phyloP scores from a whole-genome alignment of 352 stramenopile genomes.

The Blastocystis sp. region DNA sequence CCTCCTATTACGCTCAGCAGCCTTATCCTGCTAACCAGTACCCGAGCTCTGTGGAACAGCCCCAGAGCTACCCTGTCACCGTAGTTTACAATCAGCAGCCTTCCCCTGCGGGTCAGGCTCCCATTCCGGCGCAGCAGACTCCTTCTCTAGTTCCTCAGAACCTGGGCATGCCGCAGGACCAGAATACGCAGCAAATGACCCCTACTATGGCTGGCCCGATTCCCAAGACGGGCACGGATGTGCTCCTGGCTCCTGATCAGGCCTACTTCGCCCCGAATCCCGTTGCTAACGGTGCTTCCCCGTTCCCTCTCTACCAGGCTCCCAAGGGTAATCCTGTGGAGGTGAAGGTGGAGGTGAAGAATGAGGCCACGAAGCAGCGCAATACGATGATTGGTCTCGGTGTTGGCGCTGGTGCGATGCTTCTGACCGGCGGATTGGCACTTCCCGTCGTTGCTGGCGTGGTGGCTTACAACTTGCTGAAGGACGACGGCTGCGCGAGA shows the following conservation, averaged over 20 bases:
- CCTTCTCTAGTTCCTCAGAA: too few relatives aligned
- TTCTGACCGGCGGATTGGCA: not conserved
- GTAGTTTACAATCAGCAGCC: too few relatives aligned
- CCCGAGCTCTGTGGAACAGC: too few relatives aligned
- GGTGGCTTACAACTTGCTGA: not conserved
- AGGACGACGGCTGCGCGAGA: not conserved
- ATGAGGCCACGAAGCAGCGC: not conserved
- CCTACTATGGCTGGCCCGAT: too few relatives aligned
- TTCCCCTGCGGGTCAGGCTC: too few relatives aligned
- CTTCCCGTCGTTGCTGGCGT: conserved; percentile 14
- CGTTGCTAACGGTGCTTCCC: not conserved
- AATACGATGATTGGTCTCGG: not conserved
- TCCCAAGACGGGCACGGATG: not conserved
- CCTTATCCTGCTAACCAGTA: too few relatives aligned
- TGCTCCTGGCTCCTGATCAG: not conserved
- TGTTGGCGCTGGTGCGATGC: not conserved
- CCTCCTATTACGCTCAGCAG: too few relatives aligned
- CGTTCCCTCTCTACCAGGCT: not conserved
- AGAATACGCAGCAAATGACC: too few relatives aligned
- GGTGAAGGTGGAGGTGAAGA: not conserved
- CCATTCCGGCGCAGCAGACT: too few relatives aligned
- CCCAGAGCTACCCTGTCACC: too few relatives aligned
- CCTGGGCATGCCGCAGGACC: too few relatives aligned
- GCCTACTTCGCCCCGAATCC: not conserved
- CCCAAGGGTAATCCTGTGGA: conserved; percentile 9